Percentiles rank a stretch among this genome's conserved stretches.
phyloP scores from a whole-genome alignment of 2,329 filamentous ascomycete species.

The Claviceps citrina region DNA sequence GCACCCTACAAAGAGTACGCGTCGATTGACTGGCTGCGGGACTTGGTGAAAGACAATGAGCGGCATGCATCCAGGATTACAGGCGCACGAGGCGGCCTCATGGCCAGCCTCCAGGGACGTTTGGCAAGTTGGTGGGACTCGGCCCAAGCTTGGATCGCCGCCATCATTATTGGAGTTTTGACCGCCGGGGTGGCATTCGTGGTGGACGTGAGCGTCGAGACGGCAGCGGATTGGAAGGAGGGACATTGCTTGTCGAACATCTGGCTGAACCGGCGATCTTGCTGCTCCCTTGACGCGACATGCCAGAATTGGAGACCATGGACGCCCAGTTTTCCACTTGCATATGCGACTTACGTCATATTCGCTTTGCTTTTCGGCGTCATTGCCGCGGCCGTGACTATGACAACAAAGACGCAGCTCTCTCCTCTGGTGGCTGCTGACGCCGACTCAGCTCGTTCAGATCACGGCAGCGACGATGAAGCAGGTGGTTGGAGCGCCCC shows the following conservation, averaged over 20 bases:
- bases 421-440: constrained; percentile 20
- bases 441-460: background rate
- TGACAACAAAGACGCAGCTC: constrained; percentile 27
- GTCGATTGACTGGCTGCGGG: constrained; percentile 47
- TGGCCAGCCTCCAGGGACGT: constrained; percentile 6
- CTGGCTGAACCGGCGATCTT: constrained; percentile 32
- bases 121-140: constrained; percentile 25
- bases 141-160: constrained; percentile 40
- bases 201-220: constrained; percentile 39
- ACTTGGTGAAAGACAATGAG: constrained; percentile 42
- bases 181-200: constrained; percentile 40
- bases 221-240: constrained; percentile 39
- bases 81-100: constrained; percentile 25
- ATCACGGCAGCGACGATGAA: constrained; percentile 7
- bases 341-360: constrained; percentile 14
- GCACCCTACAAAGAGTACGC: constrained; percentile 46
- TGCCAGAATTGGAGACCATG: constrained; percentile 29
- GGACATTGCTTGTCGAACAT: constrained; percentile 35
- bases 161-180: constrained; percentile 34
- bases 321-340: constrained; percentile 15
- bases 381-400: constrained; percentile 13
- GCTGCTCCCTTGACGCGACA: constrained; percentile 22
- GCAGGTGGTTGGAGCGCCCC: constrained; percentile 1
- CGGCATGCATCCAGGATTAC: constrained; percentile 19
- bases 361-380: constrained; percentile 13